Conservation (phyloP, 2,329 filamentous ascomycete genomes). For the Fusarium redolens region DNA sequence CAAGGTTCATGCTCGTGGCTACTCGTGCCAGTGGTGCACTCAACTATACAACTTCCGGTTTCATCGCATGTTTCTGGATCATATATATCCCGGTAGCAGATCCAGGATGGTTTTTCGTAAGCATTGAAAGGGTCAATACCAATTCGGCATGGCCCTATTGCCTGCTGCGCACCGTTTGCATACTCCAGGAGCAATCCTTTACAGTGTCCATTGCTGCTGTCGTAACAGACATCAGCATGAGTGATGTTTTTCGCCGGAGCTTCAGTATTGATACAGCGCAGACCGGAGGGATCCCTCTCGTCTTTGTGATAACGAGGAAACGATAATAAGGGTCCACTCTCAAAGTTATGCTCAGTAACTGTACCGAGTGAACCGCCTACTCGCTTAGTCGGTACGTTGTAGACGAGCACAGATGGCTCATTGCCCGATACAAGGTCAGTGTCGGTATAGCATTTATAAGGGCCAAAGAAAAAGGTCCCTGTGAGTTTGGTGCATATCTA, state of each 20-base stretch:
- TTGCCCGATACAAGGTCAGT: neutral
- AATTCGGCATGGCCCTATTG: slow-evolving; percentile 1
- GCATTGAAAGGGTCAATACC: neutral
- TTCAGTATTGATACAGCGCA: neutral
- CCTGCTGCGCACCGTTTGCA: neutral
- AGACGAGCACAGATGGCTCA: neutral
- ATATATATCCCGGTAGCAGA: neutral
- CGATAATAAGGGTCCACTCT: neutral
- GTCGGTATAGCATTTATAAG: neutral
- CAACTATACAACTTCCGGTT: neutral
- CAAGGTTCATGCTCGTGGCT: neutral
- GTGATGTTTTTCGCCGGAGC: neutral
- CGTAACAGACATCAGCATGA: neutral
- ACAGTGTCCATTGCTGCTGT: neutral
- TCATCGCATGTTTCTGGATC: neutral
- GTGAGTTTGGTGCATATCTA: neutral
- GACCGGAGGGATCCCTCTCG: neutral
- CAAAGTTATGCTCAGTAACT: neutral
- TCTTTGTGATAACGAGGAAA: neutral
- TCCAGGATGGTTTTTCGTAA: neutral
- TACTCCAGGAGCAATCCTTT: slow-evolving; percentile 1
- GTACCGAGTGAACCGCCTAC: neutral
- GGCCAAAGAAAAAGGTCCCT: neutral
- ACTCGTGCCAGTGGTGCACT: neutral
- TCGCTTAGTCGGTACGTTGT: neutral